Base-by-base conservation (phyloP, 306 rosid genomes). In the Abrus pulchellus region DNA sequence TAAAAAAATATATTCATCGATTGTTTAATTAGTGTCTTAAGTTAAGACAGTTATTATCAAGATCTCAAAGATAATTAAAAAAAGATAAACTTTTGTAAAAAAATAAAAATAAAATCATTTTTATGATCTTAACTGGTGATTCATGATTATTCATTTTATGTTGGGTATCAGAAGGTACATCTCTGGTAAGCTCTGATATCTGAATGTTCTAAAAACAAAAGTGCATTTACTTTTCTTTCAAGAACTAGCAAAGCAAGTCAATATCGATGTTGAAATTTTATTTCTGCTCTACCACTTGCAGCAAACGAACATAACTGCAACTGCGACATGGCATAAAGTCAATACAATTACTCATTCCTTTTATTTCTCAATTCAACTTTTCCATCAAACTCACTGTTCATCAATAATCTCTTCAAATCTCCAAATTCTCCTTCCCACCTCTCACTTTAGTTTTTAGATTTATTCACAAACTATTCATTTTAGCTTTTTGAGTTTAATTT, bases 221-320 rank as follows among this genome's bases (percentile, higher is more conserved):
- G 33, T 44, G 68, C 79, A 74, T 57, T 38, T 74, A 32, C 29
- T 45, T 14, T 67, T 67, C 5, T 43, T 1, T 14, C 20, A 67
- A 67, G 72, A 20, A 28, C 45, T 5, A n/a, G 60, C 4, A 30
- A 30, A 9, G 12, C 30, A 60, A 59, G 59, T 75, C 36, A 47
- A 32, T 48, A 40, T 1, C 3, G 7, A 61, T n/a, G 72, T 47
- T 65, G 74, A 66, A 14, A 77, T 43, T 74, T 43, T 13, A 64
- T 66, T 76, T 33, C 44, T 43, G 5, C 9, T 6, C 7, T 13
- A 59, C 47, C 60, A 44, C 67, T 60, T 65, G 74, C 65, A 77
- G 54, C 33, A 77, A 65, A 66, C 11, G 41, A 44, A 38, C 54
- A 52, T 49, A 52, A 64, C 80, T 7, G 81, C 81, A 50, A 63